Percentiles rank a stretch among this genome's conserved stretches.
These are phyloP conservation scores for Podospora pseudoanserina DNA, from an alignment of 495 filamentous ascomycete species.

Conservation along the genomic window DNA sequence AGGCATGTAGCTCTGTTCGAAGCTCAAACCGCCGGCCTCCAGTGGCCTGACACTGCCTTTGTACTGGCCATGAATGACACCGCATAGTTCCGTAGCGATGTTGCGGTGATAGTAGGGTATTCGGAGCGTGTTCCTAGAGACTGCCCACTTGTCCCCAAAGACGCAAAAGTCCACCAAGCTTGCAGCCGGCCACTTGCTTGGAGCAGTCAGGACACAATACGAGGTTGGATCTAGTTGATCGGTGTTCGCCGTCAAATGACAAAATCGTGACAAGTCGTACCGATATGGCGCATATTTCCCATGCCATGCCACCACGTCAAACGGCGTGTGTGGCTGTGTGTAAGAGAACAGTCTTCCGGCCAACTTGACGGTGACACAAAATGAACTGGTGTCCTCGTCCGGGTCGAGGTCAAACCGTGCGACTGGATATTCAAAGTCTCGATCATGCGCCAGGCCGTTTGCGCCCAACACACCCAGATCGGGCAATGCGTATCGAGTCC, in stretches of 20 bases:
- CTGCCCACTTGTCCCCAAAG: constrained; percentile 70
- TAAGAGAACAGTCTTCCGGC: constrained; percentile 61
- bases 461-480: constrained; percentile 72
- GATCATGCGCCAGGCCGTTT: constrained; percentile 64
- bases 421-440: constrained; percentile 69
- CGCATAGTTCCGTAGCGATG: constrained; percentile 60
- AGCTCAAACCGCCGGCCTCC: constrained; percentile 52
- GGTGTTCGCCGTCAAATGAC: constrained; percentile 62
- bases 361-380: constrained; percentile 63
- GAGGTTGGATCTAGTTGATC: constrained; percentile 74
- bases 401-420: constrained; percentile 56
- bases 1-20: constrained; percentile 41
- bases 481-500: constrained; percentile 61
- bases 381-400: neutral
- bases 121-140: constrained; percentile 62
- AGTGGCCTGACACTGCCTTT: constrained; percentile 54
- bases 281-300: constrained; percentile 69
- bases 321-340: constrained; percentile 64
- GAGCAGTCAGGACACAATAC: constrained; percentile 67
- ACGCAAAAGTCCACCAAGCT: constrained; percentile 71
- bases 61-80: constrained; percentile 58
- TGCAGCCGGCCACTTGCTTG: constrained; percentile 54
- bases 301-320: constrained; percentile 77
- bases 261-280: constrained; percentile 72
- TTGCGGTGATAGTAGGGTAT: constrained; percentile 73